Evolutionary conservation across 768 basidiomycete species (phyloP), one percentile per base, ranked within the genome.

Genomic region (Russula olivacea): DNA sequence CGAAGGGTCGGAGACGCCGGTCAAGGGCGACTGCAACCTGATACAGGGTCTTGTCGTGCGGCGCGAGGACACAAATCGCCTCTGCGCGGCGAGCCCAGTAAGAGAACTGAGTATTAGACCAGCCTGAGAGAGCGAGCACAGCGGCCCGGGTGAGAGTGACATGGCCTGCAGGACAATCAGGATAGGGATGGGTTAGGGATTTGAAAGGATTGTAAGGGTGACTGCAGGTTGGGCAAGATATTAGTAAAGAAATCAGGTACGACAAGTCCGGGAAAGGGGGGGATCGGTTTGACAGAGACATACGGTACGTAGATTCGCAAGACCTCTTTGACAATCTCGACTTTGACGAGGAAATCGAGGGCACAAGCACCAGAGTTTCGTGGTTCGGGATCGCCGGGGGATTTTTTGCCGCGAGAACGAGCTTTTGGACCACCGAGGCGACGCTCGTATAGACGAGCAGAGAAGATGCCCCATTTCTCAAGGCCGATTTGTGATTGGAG

Each of bases 71-170:
- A 54, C 79, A 80, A 50, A 80, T 76, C 32, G 78, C 80, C 69
- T 81, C 80, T 6, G 76, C 71, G 34, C 79, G 79, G 56, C 79
- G 78, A n/a, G 79, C 78, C 80, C 79, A 80, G 63, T 81, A 81
- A 51, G 79, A 81, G 55, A 80, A 80, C 61, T 81, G 80, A 10
- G 79, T 81, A 55, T 81, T 80, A 21, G 80, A 81, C 79, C 79
- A 81, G 61, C 79, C 79, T 6, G 79, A 80, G 55, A 80, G 74
- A 50, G 76, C 71, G 55, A 80, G 77, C 56, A 80, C 76, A 49
- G 78, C 77, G 43, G 79, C 76, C 48, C 80, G 78, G 25, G 79
- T 81, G 56, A 80, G 74, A 30, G 74, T 76, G 55, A 80, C 80
- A 61, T 73, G 72, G 45, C 79, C 80, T 12, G 73, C 69, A 41